A percentile compares a stretch with the other conserved stretches of the same genome.
These are phyloP conservation scores for Phytopythium boreale DNA, from an alignment of 352 stramenopile genomes.

Conservation along the genomic window DNA sequence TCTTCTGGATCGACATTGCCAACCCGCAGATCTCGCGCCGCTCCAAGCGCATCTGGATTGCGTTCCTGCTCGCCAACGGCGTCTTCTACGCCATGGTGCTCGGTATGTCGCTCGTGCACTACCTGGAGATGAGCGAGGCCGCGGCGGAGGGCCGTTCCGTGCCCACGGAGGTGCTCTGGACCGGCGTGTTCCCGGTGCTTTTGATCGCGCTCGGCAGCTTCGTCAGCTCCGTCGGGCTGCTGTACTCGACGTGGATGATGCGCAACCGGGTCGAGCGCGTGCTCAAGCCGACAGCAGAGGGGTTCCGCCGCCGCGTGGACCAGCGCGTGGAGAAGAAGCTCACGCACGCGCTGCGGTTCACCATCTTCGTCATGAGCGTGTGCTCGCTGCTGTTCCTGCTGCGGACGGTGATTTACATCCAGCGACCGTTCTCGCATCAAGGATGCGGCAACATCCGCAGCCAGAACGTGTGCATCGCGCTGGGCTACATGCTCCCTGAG, in stretches of 20 bases:
- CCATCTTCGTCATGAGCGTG: constrained; percentile 63
- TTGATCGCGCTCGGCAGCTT: constrained; percentile 70
- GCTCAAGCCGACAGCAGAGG: constrained; percentile 41
- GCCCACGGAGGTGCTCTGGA: constrained; percentile 28
- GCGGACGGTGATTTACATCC: constrained; percentile 78
- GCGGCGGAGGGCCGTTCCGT: constrained; percentile 13
- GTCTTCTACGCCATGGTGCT: constrained; percentile 74
- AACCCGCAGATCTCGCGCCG: constrained; percentile 75
- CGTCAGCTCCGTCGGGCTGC: constrained; percentile 54
- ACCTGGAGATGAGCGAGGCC: constrained; percentile 21
- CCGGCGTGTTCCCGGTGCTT: constrained; percentile 58
- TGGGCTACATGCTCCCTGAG: constrained; percentile 73
- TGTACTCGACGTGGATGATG: constrained; percentile 82
- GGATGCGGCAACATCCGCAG: constrained; percentile 63
- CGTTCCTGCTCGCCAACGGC: constrained; percentile 66
- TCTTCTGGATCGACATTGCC: constrained; percentile 86
- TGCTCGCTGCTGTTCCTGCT: constrained; percentile 67
- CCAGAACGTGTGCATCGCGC: constrained; percentile 58
- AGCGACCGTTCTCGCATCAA: constrained; percentile 71
- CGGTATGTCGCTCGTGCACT: constrained; percentile 51
- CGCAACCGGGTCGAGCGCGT: constrained; percentile 64
- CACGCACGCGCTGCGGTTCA: constrained; percentile 72
- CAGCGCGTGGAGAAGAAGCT: constrained; percentile 65
- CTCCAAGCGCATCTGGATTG: constrained; percentile 73
- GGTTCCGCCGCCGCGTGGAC: constrained; percentile 44